Evolutionary conservation across 768 basidiomycete species (phyloP).

Genomic region (Boletus rubropictus): DNA sequence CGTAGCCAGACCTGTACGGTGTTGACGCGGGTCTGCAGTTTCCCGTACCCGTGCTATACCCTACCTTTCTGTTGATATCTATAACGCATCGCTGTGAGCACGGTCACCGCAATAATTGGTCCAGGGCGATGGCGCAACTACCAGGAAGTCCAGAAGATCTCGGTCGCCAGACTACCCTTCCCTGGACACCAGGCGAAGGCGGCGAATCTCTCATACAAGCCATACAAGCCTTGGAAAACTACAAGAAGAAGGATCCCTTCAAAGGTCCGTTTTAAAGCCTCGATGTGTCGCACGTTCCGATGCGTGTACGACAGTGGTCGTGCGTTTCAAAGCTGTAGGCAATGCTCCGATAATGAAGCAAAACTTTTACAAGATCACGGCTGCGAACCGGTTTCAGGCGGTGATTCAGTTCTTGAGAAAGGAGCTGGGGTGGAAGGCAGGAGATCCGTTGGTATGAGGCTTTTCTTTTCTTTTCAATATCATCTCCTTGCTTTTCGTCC

Average conservation of each 20-base stretch:
- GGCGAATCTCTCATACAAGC: slow-evolving; percentile 40
- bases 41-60: too few relatives aligned
- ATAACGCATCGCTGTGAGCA: too few relatives aligned
- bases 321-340: slow-evolving; percentile 95
- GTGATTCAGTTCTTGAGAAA: slow-evolving; percentile 90
- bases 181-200: slow-evolving; percentile 30
- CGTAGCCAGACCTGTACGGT: too few relatives aligned
- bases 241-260: slow-evolving; percentile 78
- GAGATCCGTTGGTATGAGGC: slow-evolving; percentile 72
- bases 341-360: slow-evolving; percentile 99
- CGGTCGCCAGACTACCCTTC: slow-evolving; percentile 27
- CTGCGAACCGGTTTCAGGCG: slow-evolving; percentile 89
- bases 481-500: background rate
- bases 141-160: slow-evolving; percentile 32
- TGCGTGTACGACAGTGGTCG: slow-evolving; percentile 57
- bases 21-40: too few relatives aligned
- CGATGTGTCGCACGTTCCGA: background rate
- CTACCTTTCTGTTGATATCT: too few relatives aligned
- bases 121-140: slow-evolving; percentile 24
- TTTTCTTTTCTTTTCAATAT: too few relatives aligned
- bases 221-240: slow-evolving; percentile 71
- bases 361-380: slow-evolving; percentile 97
- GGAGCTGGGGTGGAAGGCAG: slow-evolving; percentile 81
- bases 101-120: too few relatives aligned
- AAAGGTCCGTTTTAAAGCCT: slow-evolving; percentile 48